These are phyloP conservation scores for Blastobotrys aristatus DNA, from an alignment of 1,139 yeast species.

Conservation along the genomic window DNA sequence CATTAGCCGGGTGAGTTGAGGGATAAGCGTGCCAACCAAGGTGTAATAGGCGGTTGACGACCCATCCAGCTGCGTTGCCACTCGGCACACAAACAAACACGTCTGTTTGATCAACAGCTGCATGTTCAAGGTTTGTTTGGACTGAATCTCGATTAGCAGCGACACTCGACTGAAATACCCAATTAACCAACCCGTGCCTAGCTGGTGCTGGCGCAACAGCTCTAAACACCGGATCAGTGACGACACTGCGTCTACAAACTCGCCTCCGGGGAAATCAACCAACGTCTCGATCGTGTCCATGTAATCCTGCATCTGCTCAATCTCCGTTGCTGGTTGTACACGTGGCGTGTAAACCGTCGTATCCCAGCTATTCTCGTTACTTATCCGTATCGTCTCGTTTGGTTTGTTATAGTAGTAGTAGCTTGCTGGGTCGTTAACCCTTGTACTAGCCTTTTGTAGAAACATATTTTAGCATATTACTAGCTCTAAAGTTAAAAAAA, in stretches of 20 bases:
- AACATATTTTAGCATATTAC: background rate
- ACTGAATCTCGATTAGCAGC: background rate
- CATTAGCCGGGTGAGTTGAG: background rate
- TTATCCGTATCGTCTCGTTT: conserved; percentile 1
- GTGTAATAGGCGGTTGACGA: conserved; percentile 1
- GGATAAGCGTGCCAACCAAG: background rate
- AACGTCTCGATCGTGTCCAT: conserved; percentile 4
- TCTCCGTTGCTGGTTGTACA: background rate
- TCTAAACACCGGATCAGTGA: conserved; percentile 1
- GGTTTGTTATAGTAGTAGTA: background rate
- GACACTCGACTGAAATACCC: conserved; percentile 6
- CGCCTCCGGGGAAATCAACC: background rate
- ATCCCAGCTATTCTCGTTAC: background rate
- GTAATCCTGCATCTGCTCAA: background rate
- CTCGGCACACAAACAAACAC: conserved; percentile 4
- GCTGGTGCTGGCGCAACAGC: background rate
- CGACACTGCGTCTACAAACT: conserved; percentile 6
- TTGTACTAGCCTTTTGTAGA: background rate
- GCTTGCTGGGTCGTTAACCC: background rate
- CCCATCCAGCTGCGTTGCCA: background rate
- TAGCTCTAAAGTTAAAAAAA: background rate
- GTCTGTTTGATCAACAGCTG: conserved; percentile 6
- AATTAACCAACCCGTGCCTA: conserved; percentile 3
- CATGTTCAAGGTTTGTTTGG: background rate
- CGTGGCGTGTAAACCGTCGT: conserved; percentile 4